Percentiles rank a stretch among this genome's conserved stretches.
Evolutionary conservation across 345 rosid species (phyloP).

Genomic region (Erodium maritimum): DNA sequence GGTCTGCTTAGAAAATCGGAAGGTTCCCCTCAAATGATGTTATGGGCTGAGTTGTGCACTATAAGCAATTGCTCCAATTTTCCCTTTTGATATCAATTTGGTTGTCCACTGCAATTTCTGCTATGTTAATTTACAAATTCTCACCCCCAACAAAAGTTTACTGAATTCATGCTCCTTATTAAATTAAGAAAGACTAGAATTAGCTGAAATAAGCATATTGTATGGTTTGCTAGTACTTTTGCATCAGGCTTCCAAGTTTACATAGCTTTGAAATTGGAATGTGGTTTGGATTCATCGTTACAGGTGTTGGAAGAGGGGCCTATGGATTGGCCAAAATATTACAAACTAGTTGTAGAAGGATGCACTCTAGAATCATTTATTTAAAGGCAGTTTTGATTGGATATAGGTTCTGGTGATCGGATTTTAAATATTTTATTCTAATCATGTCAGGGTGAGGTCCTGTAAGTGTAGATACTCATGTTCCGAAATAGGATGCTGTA

Average conservation of each 20-base stretch:
- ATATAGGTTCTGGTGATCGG: no score
- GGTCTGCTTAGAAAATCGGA: neutral
- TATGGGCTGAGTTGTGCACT: neutral
- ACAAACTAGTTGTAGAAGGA: no score
- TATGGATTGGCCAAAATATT: no score
- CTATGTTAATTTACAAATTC: no score
- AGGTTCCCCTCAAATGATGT: no score
- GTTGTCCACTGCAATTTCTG: no score
- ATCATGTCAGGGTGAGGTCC: neutral
- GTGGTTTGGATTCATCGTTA: neutral
- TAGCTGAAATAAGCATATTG: neutral
- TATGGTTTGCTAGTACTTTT: neutral
- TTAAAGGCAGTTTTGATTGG: no score
- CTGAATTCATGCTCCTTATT: no score
- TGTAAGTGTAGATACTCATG: neutral
- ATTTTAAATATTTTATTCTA: no score
- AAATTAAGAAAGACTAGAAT: no score
- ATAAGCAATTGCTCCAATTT: neutral
- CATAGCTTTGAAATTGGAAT: neutral
- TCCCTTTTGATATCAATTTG: neutral
- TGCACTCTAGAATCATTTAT: no score
- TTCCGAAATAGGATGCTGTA: neutral
- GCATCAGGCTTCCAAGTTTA: neutral
- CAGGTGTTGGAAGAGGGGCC: neutral
- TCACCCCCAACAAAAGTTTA: no score